A percentile compares a stretch with the other conserved stretches of the same genome.
Conservation (phyloP, 2,329 filamentous ascomycete genomes). For the Monosporascus cannonballus region DNA sequence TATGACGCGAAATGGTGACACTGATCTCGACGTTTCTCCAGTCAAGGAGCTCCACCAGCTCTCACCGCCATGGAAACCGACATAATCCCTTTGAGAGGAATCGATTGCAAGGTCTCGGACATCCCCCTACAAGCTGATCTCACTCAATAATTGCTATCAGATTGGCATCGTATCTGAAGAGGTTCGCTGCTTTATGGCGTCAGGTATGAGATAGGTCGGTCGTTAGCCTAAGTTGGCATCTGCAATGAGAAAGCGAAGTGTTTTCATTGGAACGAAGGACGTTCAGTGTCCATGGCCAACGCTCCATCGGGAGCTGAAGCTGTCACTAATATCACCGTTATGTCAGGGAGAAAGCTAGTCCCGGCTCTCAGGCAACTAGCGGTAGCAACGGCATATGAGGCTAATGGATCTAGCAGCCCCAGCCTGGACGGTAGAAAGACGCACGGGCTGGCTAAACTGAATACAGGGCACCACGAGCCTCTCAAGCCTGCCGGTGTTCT, state of each 20-base stretch:
- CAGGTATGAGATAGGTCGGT: not conserved
- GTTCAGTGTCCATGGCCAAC: constrained; percentile 7
- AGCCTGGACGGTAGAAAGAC: constrained; percentile 10
- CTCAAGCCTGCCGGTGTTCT: constrained; percentile 45
- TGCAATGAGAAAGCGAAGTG: not conserved
- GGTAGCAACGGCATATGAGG: constrained; percentile 1
- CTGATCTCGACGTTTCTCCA: too few species aligned
- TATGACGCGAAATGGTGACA: too few species aligned
- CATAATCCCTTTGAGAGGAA: too few species aligned
- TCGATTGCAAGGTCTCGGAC: not conserved
- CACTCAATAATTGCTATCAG: not conserved
- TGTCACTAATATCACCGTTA: constrained; percentile 13
- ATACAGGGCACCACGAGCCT: constrained; percentile 26
- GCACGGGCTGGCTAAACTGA: constrained; percentile 14
- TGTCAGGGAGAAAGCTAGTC: constrained; percentile 17
- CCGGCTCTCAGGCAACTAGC: constrained; percentile 1
- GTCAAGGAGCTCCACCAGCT: too few species aligned
- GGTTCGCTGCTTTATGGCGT: not conserved
- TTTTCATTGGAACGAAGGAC: not conserved
- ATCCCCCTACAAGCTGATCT: not conserved
- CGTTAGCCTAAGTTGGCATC: not conserved
- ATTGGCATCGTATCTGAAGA: not conserved
- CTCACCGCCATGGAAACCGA: too few species aligned
- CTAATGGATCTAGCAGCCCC: constrained; percentile 4
- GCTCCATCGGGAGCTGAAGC: constrained; percentile 21